Evolutionary conservation across 1,284 basidiomycete species (phyloP).

Genomic region (Coniferiporia sulphurascens): DNA sequence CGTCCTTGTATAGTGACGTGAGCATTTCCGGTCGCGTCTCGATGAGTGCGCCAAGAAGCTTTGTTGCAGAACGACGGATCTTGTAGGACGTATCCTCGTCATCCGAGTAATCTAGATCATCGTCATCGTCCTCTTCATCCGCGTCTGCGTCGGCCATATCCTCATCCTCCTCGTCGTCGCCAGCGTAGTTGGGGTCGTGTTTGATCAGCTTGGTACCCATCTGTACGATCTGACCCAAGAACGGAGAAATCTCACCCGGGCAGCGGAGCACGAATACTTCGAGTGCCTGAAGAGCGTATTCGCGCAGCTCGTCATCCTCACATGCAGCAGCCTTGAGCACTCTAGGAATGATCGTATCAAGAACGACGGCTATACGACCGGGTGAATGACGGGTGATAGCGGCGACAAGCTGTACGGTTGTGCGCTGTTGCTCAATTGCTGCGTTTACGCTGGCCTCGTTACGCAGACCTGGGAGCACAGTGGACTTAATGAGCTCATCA

Average conservation of each 20-base stretch:
- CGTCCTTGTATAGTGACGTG: slow-evolving; percentile 70
- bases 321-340: slow-evolving; percentile 61
- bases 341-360: slow-evolving; percentile 61
- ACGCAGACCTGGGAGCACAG: slow-evolving; percentile 58
- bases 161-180: slow-evolving; percentile 74
- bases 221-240: slow-evolving; percentile 65
- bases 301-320: slow-evolving; percentile 79
- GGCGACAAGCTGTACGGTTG: slow-evolving; percentile 76
- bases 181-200: slow-evolving; percentile 93
- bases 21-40: slow-evolving; percentile 86
- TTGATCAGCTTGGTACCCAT: slow-evolving; percentile 77
- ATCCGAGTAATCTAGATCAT: slow-evolving; percentile 77
- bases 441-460: slow-evolving; percentile 33
- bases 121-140: slow-evolving; percentile 77
- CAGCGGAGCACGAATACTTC: slow-evolving; percentile 83
- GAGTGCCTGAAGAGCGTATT: slow-evolving; percentile 74
- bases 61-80: slow-evolving; percentile 89
- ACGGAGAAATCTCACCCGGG: slow-evolving; percentile 75
- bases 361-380: slow-evolving; percentile 51
- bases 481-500: slow-evolving; percentile 46
- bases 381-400: slow-evolving; percentile 73
- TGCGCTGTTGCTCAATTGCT: slow-evolving; percentile 64
- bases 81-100: slow-evolving; percentile 99
- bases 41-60: slow-evolving; percentile 82
- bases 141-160: slow-evolving; percentile 76